Conservation (phyloP, 768 basidiomycete species). For the Clitopilus hobsonii region DNA sequence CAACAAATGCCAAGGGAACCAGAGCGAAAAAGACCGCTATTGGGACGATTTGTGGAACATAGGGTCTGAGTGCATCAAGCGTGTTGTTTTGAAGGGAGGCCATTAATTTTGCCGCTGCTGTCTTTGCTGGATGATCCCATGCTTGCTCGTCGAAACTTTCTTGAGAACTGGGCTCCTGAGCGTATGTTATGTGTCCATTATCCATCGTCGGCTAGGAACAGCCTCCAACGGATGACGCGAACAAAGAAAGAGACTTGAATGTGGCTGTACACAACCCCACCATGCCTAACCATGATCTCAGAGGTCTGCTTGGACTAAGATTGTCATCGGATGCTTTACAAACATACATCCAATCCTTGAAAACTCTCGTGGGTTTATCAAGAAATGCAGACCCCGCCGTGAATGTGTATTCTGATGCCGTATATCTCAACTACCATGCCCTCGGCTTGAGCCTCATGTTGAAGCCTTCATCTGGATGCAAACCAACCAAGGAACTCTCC, state of each 20-base stretch:
- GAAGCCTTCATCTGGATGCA: constrained; percentile 60
- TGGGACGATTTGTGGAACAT: constrained; percentile 63
- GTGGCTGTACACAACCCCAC: background rate
- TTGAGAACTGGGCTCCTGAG: constrained; percentile 7
- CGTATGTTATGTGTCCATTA: constrained; percentile 12
- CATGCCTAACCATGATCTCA: constrained; percentile 9
- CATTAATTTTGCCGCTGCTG: background rate
- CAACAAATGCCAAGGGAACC: constrained; percentile 54
- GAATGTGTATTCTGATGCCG: constrained; percentile 75
- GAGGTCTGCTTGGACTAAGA: constrained; percentile 44
- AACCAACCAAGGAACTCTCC: constrained; percentile 40
- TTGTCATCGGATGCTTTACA: constrained; percentile 43
- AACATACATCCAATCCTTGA: constrained; percentile 36
- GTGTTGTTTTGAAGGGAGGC: background rate
- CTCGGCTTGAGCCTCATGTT: constrained; percentile 84
- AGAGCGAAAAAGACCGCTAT: constrained; percentile 54
- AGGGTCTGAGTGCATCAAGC: constrained; percentile 35
- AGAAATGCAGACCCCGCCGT: constrained; percentile 46
- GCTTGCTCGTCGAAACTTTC: background rate
- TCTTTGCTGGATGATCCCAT: background rate
- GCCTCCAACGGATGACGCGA: background rate
- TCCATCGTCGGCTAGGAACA: constrained; percentile 10
- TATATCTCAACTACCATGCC: constrained; percentile 81
- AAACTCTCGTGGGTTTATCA: constrained; percentile 16
- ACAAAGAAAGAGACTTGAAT: background rate